Evolutionary conservation across 495 filamentous ascomycete species (phyloP).

Genomic region (Podospora appendiculata): DNA sequence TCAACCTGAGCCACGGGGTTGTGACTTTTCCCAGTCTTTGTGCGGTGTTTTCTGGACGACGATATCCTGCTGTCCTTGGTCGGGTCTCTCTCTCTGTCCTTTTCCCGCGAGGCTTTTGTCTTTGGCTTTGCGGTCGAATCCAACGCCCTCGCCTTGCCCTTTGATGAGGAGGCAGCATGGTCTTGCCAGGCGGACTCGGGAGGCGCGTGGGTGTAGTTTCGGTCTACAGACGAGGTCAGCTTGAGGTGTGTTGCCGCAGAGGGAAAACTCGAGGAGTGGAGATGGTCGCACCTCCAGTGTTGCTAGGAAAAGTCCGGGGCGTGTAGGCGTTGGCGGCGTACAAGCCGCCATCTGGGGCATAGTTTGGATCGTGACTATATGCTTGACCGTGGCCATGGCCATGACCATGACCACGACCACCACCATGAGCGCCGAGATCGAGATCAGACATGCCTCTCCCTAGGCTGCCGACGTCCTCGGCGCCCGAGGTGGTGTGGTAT

Average conservation of each 20-base stretch:
- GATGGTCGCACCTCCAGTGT: too few species aligned
- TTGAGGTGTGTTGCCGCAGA: too few species aligned
- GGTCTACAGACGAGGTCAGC: too few species aligned
- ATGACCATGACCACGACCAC: neutral
- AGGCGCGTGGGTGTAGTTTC: too few species aligned
- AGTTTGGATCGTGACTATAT: too few species aligned
- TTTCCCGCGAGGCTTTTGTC: neutral
- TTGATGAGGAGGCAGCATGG: neutral
- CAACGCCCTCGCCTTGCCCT: neutral
- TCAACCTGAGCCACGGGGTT: too few species aligned
- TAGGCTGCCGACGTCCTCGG: neutral
- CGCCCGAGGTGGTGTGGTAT: too few species aligned
- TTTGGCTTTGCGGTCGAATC: neutral
- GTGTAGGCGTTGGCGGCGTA: too few species aligned
- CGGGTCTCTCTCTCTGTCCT: neutral
- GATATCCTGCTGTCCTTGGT: slow-evolving; percentile 3
- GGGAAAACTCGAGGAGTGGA: too few species aligned
- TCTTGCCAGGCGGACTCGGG: neutral
- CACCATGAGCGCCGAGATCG: too few species aligned
- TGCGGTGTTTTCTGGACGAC: neutral
- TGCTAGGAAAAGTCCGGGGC: too few species aligned
- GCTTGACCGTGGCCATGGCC: neutral
- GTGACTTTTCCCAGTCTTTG: neutral
- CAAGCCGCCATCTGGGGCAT: too few species aligned
- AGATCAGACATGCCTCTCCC: neutral